phyloP scores from a whole-genome alignment of 345 rosid species.

The Limnanthes douglasii region DNA sequence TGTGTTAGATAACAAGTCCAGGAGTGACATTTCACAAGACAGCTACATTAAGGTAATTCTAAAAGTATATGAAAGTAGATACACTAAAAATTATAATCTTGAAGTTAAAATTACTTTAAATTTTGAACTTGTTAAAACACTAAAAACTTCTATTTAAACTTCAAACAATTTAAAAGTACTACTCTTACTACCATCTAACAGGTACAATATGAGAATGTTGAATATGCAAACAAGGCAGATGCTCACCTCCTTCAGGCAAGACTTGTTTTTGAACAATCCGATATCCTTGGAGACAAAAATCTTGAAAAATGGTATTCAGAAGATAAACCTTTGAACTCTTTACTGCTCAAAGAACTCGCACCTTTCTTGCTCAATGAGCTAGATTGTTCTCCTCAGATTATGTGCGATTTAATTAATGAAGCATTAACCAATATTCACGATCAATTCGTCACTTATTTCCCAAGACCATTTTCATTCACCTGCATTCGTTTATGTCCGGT shows the following conservation, averaged over 20 bases:
- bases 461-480: slow-evolving; percentile 24
- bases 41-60: not conserved
- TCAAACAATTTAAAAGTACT: not conserved
- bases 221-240: slow-evolving; percentile 14
- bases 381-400: slow-evolving; percentile 25
- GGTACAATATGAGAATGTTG: slow-evolving; percentile 6
- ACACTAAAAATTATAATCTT: too few relatives aligned
- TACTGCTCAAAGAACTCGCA: slow-evolving; percentile 35
- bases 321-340: slow-evolving; percentile 58
- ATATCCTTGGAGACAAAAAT: slow-evolving; percentile 26
- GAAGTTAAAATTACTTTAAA: slow-evolving; percentile 3
- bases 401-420: slow-evolving; percentile 53
- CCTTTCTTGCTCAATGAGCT: slow-evolving; percentile 14
- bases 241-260: slow-evolving; percentile 34
- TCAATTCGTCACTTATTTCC: slow-evolving; percentile 35
- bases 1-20: slow-evolving; percentile 2
- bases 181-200: not conserved
- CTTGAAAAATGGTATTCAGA: slow-evolving; percentile 37
- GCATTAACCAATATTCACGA: slow-evolving; percentile 31
- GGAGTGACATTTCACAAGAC: slow-evolving; percentile 1
- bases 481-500: slow-evolving; percentile 8
- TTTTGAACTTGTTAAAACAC: not conserved
- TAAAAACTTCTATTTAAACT: not conserved
- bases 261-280: slow-evolving; percentile 45
- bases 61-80: too few relatives aligned